phyloP scores from a whole-genome alignment of 768 basidiomycete genomes.

The Rickenella mellea region DNA sequence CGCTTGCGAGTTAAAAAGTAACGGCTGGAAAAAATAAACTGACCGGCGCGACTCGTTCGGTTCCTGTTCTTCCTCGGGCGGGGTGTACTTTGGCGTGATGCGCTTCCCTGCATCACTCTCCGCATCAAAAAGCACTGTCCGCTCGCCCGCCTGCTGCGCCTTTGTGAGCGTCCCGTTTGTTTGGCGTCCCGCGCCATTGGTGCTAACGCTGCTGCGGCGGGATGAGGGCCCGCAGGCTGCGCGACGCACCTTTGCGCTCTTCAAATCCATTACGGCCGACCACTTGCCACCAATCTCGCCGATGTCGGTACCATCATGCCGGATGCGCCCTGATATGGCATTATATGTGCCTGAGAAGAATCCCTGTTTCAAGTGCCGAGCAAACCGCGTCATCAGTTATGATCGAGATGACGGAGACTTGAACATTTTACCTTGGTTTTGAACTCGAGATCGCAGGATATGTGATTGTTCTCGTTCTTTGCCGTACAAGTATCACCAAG shows the following conservation, averaged over 20 bases:
- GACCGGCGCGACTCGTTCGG: conserved; percentile 82
- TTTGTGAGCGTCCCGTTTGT: neutral
- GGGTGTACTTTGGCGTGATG: conserved; percentile 74
- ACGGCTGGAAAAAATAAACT: conserved; percentile 13
- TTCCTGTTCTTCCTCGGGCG: conserved; percentile 81
- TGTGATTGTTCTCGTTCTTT: conserved; percentile 68
- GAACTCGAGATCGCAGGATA: conserved; percentile 84
- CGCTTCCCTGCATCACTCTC: conserved; percentile 55
- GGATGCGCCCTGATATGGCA: conserved; percentile 73
- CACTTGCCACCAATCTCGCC: conserved; percentile 89
- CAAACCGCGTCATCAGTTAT: neutral
- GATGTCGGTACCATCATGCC: conserved; percentile 49
- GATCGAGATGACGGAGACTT: neutral
- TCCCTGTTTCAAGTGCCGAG: no score
- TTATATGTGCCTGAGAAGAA: conserved; percentile 98
- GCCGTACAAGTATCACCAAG: conserved; percentile 84
- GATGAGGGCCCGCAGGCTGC: neutral
- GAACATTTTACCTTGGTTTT: conserved; percentile 75
- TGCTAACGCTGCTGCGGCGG: neutral
- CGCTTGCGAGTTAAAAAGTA: neutral
- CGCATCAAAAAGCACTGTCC: conserved; percentile 79
- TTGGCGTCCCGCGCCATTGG: neutral
- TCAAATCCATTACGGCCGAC: conserved; percentile 86
- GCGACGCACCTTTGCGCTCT: conserved; percentile 47
- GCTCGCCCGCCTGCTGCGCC: conserved; percentile 59